phyloP scores from a whole-genome alignment of 2,329 filamentous ascomycete genomes.

The Pseudogymnoascus sp. region DNA sequence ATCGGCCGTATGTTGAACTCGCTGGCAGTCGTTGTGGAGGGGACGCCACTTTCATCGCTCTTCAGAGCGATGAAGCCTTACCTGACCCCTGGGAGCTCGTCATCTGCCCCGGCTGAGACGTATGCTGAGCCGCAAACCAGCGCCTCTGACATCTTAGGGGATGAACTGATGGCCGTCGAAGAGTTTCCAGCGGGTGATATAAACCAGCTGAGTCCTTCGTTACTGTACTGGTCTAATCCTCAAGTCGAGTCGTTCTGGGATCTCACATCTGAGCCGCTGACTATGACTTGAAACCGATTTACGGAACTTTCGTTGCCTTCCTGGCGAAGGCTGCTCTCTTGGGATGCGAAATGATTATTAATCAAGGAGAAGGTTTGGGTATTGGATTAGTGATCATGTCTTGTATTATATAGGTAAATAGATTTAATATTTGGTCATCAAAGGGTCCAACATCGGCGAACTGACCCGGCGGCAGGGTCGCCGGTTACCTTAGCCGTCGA shows the following conservation, averaged over 20 bases:
- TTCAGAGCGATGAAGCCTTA: background rate
- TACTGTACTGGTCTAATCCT: background rate
- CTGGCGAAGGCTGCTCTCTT: background rate
- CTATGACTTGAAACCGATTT: background rate
- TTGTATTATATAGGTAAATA: background rate
- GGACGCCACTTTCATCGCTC: background rate
- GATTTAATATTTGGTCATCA: background rate
- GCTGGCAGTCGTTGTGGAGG: background rate
- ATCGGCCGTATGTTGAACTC: slow-evolving; percentile 2
- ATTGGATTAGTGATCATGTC: background rate
- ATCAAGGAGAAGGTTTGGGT: background rate
- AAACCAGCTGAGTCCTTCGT: background rate
- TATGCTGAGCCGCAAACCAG: background rate
- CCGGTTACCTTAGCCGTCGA: background rate
- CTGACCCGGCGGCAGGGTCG: background rate
- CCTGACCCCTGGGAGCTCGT: background rate
- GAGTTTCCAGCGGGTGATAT: background rate
- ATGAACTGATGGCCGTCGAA: background rate
- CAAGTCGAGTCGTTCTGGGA: background rate
- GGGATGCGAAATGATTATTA: background rate
- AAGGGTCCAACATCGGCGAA: background rate
- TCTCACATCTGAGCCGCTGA: background rate
- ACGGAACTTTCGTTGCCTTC: background rate
- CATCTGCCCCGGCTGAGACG: background rate
- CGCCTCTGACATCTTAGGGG: background rate